Evolutionary conservation across 1,139 yeast genomes (phyloP), one percentile per base, ranked within the genome.

Genomic region (Maudiozyma humilis): DNA sequence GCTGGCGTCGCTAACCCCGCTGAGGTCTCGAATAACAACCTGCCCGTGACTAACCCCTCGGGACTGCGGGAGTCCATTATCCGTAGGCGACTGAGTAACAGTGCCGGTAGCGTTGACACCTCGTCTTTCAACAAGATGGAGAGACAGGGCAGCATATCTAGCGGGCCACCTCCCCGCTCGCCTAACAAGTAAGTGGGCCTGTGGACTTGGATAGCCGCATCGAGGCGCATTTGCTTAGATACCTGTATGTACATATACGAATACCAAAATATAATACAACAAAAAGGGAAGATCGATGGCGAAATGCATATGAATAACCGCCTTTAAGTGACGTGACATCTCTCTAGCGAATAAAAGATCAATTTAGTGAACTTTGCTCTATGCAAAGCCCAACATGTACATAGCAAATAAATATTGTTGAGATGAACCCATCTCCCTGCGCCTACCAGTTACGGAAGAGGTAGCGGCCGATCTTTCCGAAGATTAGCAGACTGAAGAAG

Each of bases 381-480:
- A n/a, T n/a, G n/a, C n/a, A n/a, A n/a, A n/a, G n/a, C n/a, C n/a
- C n/a, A n/a, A n/a, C n/a, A n/a, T n/a, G n/a, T n/a, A n/a, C n/a
- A n/a, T n/a, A n/a, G n/a, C n/a, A n/a, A n/a, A n/a, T n/a, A n/a
- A n/a, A n/a, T n/a, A n/a, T n/a, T n/a, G n/a, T n/a, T n/a, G n/a
- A n/a, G n/a, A n/a, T n/a, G n/a, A n/a, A 6, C 6, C 27, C 27
- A 23, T 6, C 14, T 5, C 18, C 3, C 16, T 3, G 15, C 27
- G 8, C 8, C 14, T 30, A 37, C n/a, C 15, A 37, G 35, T 36
- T 14, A 15, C 18, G 35, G 7, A 38, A 45, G 27, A 54, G 40
- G 39, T 53, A 74, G 50, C 89, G 71, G 18, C 88, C 87, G 36
- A 82, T 62, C 59, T 79, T 79, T 15, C 89, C 88, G 59, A 81